Percentiles rank a stretch among this genome's conserved stretches.
Evolutionary conservation across 306 rosid species (phyloP).

Genomic region (Fragaria vesca): DNA sequence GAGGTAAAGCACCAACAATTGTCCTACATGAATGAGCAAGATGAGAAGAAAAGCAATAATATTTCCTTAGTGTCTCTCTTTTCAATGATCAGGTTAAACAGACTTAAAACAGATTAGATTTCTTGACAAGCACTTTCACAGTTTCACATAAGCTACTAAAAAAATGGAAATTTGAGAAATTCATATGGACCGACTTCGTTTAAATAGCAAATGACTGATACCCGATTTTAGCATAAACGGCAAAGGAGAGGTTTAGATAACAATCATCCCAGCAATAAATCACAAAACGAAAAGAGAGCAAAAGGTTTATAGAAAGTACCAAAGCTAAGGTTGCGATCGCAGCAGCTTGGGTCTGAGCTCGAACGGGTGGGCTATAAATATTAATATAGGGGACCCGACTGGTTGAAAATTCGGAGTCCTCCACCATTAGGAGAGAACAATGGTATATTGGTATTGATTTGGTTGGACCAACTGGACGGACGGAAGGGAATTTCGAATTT

Average conservation of each 20-base stretch:
- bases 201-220: not conserved
- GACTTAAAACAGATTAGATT: not conserved
- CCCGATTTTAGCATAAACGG: not conserved
- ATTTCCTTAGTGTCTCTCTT: not conserved
- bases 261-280: not conserved
- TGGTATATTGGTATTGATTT: not conserved
- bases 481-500: not conserved
- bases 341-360: slow-evolving; percentile 9
- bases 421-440: slow-evolving; percentile 11
- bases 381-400: slow-evolving; percentile 5
- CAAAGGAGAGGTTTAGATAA: not conserved
- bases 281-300: not conserved
- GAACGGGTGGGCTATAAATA: not conserved
- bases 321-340: slow-evolving; percentile 16
- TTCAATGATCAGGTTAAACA: not conserved
- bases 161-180: not conserved
- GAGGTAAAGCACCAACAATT: not conserved
- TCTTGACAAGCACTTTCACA: not conserved
- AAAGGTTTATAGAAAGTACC: slow-evolving; percentile 10
- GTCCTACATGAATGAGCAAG: slow-evolving; percentile 29
- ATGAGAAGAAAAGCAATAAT: not conserved
- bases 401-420: slow-evolving; percentile 26
- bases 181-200: not conserved
- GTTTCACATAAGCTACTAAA: not conserved
- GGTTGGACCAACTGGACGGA: not conserved